Percentiles rank a stretch among this genome's conserved stretches.
Evolutionary conservation across 306 rosid genomes (phyloP).

Genomic region (Arachis hypogaea): DNA sequence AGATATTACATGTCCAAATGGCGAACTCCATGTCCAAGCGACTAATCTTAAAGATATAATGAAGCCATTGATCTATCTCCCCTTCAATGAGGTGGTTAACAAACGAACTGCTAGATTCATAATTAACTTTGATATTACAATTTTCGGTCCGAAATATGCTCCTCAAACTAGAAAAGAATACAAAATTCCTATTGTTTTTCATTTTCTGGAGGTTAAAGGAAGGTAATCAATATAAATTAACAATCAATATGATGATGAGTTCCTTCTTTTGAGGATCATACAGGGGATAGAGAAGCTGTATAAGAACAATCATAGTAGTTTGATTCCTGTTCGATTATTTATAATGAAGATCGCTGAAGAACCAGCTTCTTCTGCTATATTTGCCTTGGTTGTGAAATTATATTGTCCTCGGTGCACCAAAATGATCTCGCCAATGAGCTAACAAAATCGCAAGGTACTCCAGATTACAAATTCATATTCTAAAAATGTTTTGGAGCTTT

Average conservation of each 20-base stretch:
- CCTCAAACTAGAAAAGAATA: conserved; percentile 20
- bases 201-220: conserved; percentile 15
- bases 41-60: neutral
- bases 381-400: conserved; percentile 95
- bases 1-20: neutral
- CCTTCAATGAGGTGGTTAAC: neutral
- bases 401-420: conserved; percentile 91
- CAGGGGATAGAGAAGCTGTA: conserved; percentile 43
- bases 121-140: conserved; percentile 31
- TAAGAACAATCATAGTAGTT: conserved; percentile 46
- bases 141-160: conserved; percentile 22
- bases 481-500: conserved; percentile 31
- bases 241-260: conserved; percentile 30
- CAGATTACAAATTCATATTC: conserved; percentile 47
- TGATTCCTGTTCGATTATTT: conserved; percentile 63
- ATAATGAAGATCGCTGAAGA: conserved; percentile 93
- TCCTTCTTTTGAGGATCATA: conserved; percentile 29
- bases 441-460: conserved; percentile 61
- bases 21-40: neutral
- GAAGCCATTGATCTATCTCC: conserved; percentile 1
- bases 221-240: conserved; percentile 30
- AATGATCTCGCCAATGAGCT: conserved; percentile 82
- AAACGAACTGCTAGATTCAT: conserved; percentile 11
- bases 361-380: conserved; percentile 72
- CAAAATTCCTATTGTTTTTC: conserved; percentile 3